Evolutionary conservation across 208 protist species (phyloP).

Genomic region (Balamuthia mandrillaris): DNA sequence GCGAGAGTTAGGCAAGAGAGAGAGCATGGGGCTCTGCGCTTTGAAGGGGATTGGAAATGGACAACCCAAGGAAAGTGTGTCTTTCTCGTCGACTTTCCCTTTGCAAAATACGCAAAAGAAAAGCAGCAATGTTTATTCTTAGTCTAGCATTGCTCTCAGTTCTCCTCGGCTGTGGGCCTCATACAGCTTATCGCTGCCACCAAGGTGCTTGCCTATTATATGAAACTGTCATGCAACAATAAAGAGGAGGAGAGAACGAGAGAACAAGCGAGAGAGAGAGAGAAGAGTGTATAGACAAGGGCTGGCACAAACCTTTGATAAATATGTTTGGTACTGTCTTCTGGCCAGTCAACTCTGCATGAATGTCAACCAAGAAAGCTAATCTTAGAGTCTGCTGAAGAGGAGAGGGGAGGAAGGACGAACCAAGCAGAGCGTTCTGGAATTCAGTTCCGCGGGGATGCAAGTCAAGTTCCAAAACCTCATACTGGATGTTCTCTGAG

Average conservation of each 20-base stretch:
- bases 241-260: background rate
- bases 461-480: background rate
- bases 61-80: no score
- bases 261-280: background rate
- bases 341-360: background rate
- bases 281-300: background rate
- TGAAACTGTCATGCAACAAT: no score
- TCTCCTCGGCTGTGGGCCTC: background rate
- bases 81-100: no score
- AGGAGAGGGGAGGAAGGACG: background rate
- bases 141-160: background rate
- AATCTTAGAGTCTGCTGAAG: background rate
- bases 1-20: no score
- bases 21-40: no score
- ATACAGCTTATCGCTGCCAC: background rate
- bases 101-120: no score
- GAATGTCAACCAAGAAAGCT: background rate
- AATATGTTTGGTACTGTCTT: constrained; percentile 15
- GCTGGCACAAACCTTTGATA: background rate
- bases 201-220: background rate
- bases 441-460: background rate
- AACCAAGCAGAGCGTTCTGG: background rate
- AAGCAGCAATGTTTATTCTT: no score
- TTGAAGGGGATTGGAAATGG: no score
- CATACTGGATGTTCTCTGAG: background rate